These are phyloP conservation scores for Tetrapisispora phaffii DNA, from an alignment of 805 yeast species.

Conservation along the genomic window DNA sequence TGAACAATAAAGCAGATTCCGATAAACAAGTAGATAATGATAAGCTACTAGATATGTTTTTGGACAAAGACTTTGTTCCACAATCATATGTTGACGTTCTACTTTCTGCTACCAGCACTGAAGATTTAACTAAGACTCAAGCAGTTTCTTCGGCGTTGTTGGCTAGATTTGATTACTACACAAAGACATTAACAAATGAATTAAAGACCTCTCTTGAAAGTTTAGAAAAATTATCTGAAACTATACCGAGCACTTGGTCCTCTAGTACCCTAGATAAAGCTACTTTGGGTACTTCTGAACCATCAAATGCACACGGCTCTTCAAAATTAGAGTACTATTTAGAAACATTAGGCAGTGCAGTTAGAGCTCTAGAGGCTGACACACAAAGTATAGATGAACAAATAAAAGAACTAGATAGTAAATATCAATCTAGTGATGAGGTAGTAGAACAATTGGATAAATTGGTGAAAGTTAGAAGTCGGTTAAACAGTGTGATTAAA, in stretches of 20 bases:
- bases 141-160: constrained; percentile 42
- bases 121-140: constrained; percentile 34
- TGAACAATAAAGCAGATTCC: not conserved
- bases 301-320: constrained; percentile 30
- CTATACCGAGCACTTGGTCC: constrained; percentile 34
- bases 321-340: constrained; percentile 58
- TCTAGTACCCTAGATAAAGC: constrained; percentile 4
- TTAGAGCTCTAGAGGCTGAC: constrained; percentile 45
- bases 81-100: constrained; percentile 57
- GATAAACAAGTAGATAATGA: constrained; percentile 11
- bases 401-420: constrained; percentile 17
- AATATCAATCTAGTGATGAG: constrained; percentile 11
- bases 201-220: constrained; percentile 41
- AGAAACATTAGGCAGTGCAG: constrained; percentile 49
- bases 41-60: constrained; percentile 54
- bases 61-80: constrained; percentile 56
- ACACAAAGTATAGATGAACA: constrained; percentile 28
- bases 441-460: constrained; percentile 32
- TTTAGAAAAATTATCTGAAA: constrained; percentile 42
- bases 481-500: constrained; percentile 38
- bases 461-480: constrained; percentile 37
- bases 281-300: constrained; percentile 8
- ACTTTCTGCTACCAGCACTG: constrained; percentile 33
- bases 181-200: constrained; percentile 47
- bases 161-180: constrained; percentile 52